phyloP scores from a whole-genome alignment of 73 alveolate species.

The Tetrahymena elliotti region DNA sequence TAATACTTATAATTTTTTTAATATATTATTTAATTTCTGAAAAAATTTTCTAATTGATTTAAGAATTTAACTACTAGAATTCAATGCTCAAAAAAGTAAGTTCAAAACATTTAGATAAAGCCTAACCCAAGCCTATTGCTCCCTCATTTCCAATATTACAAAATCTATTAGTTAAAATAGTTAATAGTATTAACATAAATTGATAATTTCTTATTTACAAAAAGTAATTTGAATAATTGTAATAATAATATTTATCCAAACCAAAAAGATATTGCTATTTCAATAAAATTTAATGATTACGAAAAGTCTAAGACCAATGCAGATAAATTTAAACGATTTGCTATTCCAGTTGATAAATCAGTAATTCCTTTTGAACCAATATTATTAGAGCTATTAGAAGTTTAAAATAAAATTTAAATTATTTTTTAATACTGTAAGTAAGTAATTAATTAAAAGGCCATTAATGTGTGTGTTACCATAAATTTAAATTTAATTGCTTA shows the following conservation, averaged over 20 bases:
- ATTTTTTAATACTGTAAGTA: no score
- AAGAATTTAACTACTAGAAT: neutral
- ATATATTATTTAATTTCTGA: no score
- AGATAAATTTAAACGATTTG: neutral
- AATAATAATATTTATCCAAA: no score
- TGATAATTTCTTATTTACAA: no score
- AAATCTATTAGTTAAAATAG: neutral
- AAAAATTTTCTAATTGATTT: no score
- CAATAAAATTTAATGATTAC: no score
- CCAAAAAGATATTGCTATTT: no score
- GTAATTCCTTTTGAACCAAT: neutral
- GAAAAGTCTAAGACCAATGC: neutral
- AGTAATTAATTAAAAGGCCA: no score
- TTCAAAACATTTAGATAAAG: neutral
- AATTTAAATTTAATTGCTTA: neutral
- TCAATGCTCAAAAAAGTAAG: neutral
- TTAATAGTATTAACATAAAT: no score
- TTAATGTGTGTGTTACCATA: neutral
- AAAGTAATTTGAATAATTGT: no score
- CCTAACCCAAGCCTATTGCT: neutral
- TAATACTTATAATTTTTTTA: no score
- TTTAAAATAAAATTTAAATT: no score
- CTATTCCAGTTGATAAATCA: neutral
- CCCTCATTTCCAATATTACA: neutral
- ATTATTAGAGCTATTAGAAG: neutral